Evolutionary conservation across 2,329 filamentous ascomycete genomes (phyloP).

Genomic region (Monascus ruber): DNA sequence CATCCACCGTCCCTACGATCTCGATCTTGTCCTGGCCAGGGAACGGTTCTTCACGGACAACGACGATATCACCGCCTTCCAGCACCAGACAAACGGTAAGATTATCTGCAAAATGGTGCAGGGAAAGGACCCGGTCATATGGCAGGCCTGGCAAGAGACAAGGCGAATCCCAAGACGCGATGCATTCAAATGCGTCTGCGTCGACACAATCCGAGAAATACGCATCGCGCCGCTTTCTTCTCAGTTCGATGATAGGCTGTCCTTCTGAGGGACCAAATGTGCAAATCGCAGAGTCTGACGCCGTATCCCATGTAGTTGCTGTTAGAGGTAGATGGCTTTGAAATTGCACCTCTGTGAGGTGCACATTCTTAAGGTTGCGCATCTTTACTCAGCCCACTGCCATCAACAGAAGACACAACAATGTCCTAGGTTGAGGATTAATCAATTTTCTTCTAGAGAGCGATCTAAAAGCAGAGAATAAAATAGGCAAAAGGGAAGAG

Average conservation of each 20-base stretch:
- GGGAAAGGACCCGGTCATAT: conserved; percentile 62
- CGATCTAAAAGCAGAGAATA: background rate
- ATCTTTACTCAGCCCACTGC: conserved; percentile 44
- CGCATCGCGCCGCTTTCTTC: conserved; percentile 33
- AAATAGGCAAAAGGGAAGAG: background rate
- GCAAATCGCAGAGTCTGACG: conserved; percentile 66
- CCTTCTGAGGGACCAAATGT: conserved; percentile 68
- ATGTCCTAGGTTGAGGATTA: background rate
- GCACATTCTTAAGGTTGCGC: conserved; percentile 78
- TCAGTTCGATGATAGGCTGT: conserved; percentile 63
- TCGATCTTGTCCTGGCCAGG: conserved; percentile 70
- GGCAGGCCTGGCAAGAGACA: conserved; percentile 64
- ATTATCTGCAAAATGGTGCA: conserved; percentile 79
- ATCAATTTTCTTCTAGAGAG: background rate
- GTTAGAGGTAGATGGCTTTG: conserved; percentile 53
- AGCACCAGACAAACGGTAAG: conserved; percentile 70
- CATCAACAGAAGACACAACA: conserved; percentile 13
- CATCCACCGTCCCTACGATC: conserved; percentile 88
- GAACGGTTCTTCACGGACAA: conserved; percentile 61
- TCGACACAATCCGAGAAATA: conserved; percentile 30
- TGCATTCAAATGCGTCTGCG: conserved; percentile 33
- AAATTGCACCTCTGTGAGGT: conserved; percentile 54
- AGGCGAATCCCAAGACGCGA: conserved; percentile 83
- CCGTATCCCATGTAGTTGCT: conserved; percentile 75
- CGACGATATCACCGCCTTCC: conserved; percentile 79